Base-by-base conservation (phyloP, 495 filamentous ascomycete species). In the Neurospora sublineolata region DNA sequence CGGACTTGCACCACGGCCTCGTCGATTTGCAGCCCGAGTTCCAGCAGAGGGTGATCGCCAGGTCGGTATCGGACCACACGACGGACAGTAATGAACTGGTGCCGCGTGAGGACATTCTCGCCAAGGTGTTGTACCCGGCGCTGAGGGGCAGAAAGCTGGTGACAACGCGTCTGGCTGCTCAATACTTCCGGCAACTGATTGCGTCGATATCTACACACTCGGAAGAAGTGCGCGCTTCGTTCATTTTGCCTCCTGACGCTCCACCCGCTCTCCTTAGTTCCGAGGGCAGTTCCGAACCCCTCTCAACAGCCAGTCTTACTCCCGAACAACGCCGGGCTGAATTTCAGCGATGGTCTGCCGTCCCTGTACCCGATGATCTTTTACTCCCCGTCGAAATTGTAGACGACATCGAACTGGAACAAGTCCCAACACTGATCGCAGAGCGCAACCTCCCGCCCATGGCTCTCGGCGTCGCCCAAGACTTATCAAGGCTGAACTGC, bases 1-100 rank as follows among this genome's bases (percentile, higher is more conserved):
- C 81, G 0, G 83, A 84, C 69, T 73, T 84, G 11, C 82, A 82
- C 27, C 81, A 84, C 71, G 77, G 77, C 36, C 74, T 75, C 1
- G 71, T 78, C 4, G 67, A 78, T 4, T 44, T 73, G 18, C 79
- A 78, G 68, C 77, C 79, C 14, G 41, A 69, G n/a, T 71, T 72
- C 3, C 80, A 82, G 60, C 77, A 78, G 10, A 46, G 74, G 16
- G 80, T 84, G 38, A 80, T 84, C 39, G 73, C 73, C 3, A 72
- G 75, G 23, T 77, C 77, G 5, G 74, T 83, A 37, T 71, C 77
- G 9, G 76, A 79, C 30, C 82, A 82, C 69, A 77, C 81, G 18
- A 76, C 76, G 4, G 77, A 76, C 30, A 73, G 40, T 16, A 20
- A 73, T 38, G 75, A 77, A n/a, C 75, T 74, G 67, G 81, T 74